A percentile compares a stretch with the other conserved stretches of the same genome.
phyloP scores from a whole-genome alignment of 441 rosid genomes.

The Biscutella laevigata region DNA sequence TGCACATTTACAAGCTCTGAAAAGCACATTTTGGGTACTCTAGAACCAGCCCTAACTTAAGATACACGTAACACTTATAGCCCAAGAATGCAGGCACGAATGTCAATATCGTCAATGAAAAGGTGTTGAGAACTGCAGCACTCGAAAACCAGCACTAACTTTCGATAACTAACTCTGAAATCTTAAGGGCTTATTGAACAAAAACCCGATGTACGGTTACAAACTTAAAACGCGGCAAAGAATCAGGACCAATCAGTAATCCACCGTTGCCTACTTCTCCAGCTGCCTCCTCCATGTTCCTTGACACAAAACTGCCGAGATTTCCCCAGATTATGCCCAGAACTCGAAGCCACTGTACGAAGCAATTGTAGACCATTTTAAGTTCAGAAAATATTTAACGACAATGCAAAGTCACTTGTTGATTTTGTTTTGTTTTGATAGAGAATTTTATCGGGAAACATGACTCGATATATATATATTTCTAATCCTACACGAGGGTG shows the following conservation, averaged over 20 bases:
- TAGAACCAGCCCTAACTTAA: too few relatives aligned
- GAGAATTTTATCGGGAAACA: too few relatives aligned
- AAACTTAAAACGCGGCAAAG: conserved; percentile 78
- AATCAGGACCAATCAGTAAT: conserved; percentile 37
- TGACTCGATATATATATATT: not conserved
- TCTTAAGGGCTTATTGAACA: conserved; percentile 43
- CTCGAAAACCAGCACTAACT: not conserved
- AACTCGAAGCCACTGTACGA: conserved; percentile 23
- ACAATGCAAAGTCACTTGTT: too few relatives aligned
- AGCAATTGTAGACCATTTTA: not conserved
- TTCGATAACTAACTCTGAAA: not conserved
- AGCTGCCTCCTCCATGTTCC: conserved; percentile 22
- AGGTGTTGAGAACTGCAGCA: conserved; percentile 31
- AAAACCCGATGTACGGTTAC: conserved; percentile 54
- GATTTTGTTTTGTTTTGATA: too few relatives aligned
- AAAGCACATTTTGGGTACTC: too few relatives aligned
- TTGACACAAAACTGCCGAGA: conserved; percentile 16
- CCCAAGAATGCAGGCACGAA: conserved; percentile 73
- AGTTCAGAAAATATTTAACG: too few relatives aligned
- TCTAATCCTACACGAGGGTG: conserved; percentile 2
- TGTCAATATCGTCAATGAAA: conserved; percentile 62
- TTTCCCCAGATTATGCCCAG: conserved; percentile 23
- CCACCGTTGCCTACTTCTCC: conserved; percentile 33
- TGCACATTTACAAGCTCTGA: too few relatives aligned
- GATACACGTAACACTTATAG: too few relatives aligned